Base-by-base conservation (phyloP, 805 yeast species). In the Novakomyces olei region DNA sequence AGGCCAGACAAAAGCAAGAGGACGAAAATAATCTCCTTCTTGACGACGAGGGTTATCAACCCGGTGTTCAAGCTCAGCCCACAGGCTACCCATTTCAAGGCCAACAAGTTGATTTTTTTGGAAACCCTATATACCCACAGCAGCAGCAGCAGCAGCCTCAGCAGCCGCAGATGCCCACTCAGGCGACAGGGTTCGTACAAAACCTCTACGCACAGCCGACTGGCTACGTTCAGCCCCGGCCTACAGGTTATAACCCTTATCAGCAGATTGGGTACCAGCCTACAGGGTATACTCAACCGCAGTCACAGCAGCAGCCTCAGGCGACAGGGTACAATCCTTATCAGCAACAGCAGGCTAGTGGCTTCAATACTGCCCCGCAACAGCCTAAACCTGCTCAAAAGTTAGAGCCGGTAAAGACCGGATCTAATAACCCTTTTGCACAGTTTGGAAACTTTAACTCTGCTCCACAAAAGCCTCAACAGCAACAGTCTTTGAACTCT, bases 361-460 rank as follows among this genome's bases (percentile, higher is more conserved):
- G 25, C 9, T 33, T 8, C 17, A 20, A 25, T 54, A 53, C 33
- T 18, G 15, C 36, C 10, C 27, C 23, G 17, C 31, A 25, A 10
- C 32, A 26, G 27, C 34, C 37, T 24, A 20, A 16, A 8, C 57
- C 49, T 33, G 62, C 53, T 29, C 53, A 48, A 37, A 49, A 44
- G 16, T 52, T 64, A 36, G 58, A 56, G 43, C 79, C 79, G 4
- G 54, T 70, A 41, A 61, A 65, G 39, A 72, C 83, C 0, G 81
- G 81, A 3, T 60, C 77, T 15, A 75, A 76, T 51, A 77, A 76
- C 50, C 92, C 92, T 33, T 77, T 77, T 50, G 78, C 85, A 1
- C 40, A 37, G 37, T 29, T 36, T 19, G 30, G 39, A 15, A 15
- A 29, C 9, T 19, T 25, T 12, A 9, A 36, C 20, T 24, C 10